These are phyloP conservation scores for Pistacia vera DNA, from an alignment of 345 rosid species.

Conservation along the genomic window DNA sequence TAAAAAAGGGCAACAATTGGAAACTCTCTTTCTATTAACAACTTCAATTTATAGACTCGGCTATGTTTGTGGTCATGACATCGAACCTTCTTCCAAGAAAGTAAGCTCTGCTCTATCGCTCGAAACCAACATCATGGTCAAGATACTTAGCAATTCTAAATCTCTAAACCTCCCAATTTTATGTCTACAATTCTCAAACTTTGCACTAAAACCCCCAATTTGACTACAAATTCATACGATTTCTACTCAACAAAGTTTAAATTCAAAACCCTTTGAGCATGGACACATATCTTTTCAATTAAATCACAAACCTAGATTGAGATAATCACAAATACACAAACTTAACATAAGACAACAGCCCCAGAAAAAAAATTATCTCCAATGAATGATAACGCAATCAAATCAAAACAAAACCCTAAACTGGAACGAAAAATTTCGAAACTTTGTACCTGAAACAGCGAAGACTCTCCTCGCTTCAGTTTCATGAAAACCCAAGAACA, in stretches of 20 bases:
- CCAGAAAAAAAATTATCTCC: neutral
- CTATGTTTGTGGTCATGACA: no score
- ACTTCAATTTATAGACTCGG: no score
- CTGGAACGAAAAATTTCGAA: neutral
- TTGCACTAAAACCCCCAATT: neutral
- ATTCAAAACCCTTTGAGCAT: neutral
- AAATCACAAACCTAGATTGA: neutral
- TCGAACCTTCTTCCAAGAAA: no score
- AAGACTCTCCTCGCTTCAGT: neutral
- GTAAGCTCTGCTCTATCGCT: no score
- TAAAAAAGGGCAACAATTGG: no score
- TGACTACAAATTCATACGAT: neutral
- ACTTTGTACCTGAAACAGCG: neutral
- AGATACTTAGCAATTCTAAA: no score
- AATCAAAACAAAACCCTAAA: neutral
- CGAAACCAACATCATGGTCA: no score
- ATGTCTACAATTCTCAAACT: neutral
- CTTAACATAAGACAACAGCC: neutral
- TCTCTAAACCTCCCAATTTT: neutral
- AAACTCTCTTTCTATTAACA: no score
- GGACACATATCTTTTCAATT: neutral
- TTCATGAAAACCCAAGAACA: neutral
- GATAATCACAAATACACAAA: neutral
- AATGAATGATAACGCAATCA: no score
- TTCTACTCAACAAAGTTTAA: neutral